phyloP scores from a whole-genome alignment of 345 rosid genomes.

The Gossypium mustelinum region DNA sequence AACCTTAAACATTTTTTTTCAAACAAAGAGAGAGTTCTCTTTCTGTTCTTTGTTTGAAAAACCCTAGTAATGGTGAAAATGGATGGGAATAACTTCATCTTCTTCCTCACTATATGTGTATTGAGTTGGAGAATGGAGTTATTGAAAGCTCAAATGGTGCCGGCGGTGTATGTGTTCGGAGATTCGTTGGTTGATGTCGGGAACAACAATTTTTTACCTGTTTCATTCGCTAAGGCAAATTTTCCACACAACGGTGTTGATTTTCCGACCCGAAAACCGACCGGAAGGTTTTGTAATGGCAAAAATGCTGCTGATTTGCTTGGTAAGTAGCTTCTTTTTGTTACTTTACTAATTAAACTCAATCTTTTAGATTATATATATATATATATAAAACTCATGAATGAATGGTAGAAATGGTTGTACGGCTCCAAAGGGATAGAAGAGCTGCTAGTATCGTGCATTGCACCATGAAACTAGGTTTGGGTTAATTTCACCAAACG shows the following conservation, averaged over 20 bases:
- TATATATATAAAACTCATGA: neutral
- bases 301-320: conserved; percentile 26
- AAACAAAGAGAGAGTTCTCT: neutral
- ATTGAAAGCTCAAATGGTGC: conserved; percentile 27
- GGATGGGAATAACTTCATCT: neutral
- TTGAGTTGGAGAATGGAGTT: neutral
- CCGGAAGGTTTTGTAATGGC: conserved; percentile 63
- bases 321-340: neutral
- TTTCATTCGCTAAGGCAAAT: conserved; percentile 41
- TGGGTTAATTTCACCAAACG: no score
- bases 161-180: conserved; percentile 50
- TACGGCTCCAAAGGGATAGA: no score
- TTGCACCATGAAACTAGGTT: no score
- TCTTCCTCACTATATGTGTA: neutral
- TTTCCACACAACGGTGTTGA: conserved; percentile 49
- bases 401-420: no score
- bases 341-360: neutral
- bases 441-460: no score
- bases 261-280: conserved; percentile 38
- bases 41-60: neutral
- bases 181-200: conserved; percentile 60
- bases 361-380: neutral
- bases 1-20: neutral
- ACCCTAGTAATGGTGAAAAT: neutral
- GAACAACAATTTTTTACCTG: conserved; percentile 39